These are phyloP conservation scores for Neurospora tetrasperma DNA, from an alignment of 495 filamentous ascomycete genomes.

Conservation along the genomic window DNA sequence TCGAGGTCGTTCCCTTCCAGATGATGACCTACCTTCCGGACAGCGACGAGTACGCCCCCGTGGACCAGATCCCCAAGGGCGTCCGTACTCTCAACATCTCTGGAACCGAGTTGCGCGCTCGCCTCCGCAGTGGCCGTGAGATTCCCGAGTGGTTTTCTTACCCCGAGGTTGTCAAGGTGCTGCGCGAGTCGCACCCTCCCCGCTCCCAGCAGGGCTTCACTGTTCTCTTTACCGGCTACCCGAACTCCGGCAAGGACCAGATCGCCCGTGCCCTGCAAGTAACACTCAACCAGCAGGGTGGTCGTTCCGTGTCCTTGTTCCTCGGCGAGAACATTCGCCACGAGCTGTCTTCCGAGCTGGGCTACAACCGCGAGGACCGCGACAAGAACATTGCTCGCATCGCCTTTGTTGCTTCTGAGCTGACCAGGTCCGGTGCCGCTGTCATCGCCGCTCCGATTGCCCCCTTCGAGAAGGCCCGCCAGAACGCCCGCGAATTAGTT, in stretches of 20 bases:
- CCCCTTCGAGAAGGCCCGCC: slow-evolving; percentile 70
- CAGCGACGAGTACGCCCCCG: slow-evolving; percentile 87
- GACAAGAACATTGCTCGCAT: slow-evolving; percentile 94
- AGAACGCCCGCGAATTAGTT: slow-evolving; percentile 70
- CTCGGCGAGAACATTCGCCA: slow-evolving; percentile 89
- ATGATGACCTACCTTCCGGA: slow-evolving; percentile 98
- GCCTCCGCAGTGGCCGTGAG: slow-evolving; percentile 78
- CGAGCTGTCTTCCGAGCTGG: slow-evolving; percentile 89
- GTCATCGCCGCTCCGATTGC: slow-evolving; percentile 98
- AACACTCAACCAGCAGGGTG: slow-evolving; percentile 95
- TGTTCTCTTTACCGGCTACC: slow-evolving; percentile 93
- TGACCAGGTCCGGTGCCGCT: slow-evolving; percentile 84
- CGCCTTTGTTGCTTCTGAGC: slow-evolving; percentile 88
- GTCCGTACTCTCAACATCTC: slow-evolving; percentile 92
- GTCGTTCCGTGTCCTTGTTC: slow-evolving; percentile 84
- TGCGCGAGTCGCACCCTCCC: slow-evolving; percentile 88
- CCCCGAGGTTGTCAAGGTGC: slow-evolving; percentile 92
- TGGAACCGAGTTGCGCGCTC: slow-evolving; percentile 85
- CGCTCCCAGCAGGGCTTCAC: slow-evolving; percentile 90
- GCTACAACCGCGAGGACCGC: slow-evolving; percentile 88
- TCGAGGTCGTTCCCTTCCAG: slow-evolving; percentile 98
- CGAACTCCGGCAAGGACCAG: slow-evolving; percentile 93
- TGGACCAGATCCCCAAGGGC: slow-evolving; percentile 76
- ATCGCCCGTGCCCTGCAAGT: slow-evolving; percentile 93
- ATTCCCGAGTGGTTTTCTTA: slow-evolving; percentile 99